Evolutionary conservation across 1,284 basidiomycete species (phyloP).

Genomic region (Calocybe gambosa): DNA sequence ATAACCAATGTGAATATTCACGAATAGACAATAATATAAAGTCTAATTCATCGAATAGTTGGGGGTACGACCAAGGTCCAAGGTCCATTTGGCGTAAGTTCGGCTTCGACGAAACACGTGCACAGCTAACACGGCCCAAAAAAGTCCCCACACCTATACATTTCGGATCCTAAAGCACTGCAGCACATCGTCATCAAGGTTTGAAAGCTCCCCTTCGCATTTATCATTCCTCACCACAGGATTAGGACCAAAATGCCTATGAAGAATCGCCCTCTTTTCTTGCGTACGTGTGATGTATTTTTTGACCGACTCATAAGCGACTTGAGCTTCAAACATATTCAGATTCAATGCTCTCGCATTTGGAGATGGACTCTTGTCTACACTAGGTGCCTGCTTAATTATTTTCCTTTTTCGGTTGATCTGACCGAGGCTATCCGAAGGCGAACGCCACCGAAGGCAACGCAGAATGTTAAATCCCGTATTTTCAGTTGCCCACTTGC

Average conservation of each 20-base stretch:
- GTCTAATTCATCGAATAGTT: conserved; percentile 5
- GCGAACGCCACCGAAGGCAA: conserved; percentile 26
- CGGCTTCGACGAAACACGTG: not conserved
- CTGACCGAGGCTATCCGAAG: conserved; percentile 8
- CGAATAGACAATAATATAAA: not conserved
- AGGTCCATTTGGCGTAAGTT: conserved; percentile 12
- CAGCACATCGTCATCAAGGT: conserved; percentile 29
- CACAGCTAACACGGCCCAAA: conserved; percentile 13
- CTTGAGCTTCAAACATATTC: not conserved
- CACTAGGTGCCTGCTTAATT: conserved; percentile 17
- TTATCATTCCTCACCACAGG: not conserved
- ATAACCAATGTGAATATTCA: not conserved
- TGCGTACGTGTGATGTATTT: conserved; percentile 14
- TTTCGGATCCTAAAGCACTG: conserved; percentile 28
- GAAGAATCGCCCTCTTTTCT: conserved; percentile 20
- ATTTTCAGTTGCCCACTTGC: conserved; percentile 28
- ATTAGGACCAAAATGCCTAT: conserved; percentile 26
- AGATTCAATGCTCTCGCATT: conserved; percentile 20
- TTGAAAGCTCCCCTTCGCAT: not conserved
- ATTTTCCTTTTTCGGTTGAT: not conserved
- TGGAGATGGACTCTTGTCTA: conserved; percentile 21
- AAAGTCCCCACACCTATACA: conserved; percentile 19
- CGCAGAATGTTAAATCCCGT: conserved; percentile 29
- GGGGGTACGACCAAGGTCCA: conserved; percentile 10
- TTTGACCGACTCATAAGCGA: not conserved